Conservation (phyloP, 495 filamentous ascomycete species). For the Rhypophila decipiens region DNA sequence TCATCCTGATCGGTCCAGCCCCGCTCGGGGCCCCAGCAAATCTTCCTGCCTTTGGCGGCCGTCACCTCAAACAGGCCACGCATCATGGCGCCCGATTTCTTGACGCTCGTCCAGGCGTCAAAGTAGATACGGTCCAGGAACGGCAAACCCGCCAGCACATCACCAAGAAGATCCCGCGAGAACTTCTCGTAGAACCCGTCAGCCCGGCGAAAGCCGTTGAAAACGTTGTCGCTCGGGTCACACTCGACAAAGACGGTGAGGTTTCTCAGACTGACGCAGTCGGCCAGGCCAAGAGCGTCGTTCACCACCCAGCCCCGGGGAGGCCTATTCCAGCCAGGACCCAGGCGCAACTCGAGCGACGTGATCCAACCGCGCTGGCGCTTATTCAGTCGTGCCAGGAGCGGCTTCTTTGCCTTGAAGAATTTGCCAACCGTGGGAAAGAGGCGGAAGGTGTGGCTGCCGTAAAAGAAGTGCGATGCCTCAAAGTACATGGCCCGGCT, state of each 20-base stretch:
- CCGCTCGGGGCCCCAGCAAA: slow-evolving; percentile 64
- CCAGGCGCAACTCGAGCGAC: slow-evolving; percentile 69
- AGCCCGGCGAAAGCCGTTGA: slow-evolving; percentile 64
- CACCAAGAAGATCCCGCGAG: slow-evolving; percentile 49
- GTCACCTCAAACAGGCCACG: slow-evolving; percentile 54
- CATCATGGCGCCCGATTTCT: slow-evolving; percentile 65
- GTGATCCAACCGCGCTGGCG: slow-evolving; percentile 60
- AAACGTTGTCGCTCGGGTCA: slow-evolving; percentile 68
- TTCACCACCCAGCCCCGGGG: slow-evolving; percentile 69
- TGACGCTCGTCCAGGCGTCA: slow-evolving; percentile 67
- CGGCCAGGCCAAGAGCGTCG: slow-evolving; percentile 54
- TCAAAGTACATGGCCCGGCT: slow-evolving; percentile 63
- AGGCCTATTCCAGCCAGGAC: slow-evolving; percentile 73
- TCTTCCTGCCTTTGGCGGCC: slow-evolving; percentile 40
- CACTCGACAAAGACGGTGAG: slow-evolving; percentile 73
- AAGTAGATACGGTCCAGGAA: slow-evolving; percentile 60
- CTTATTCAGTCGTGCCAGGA: slow-evolving; percentile 58
- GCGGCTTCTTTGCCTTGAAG: slow-evolving; percentile 55
- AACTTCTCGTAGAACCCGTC: slow-evolving; percentile 73
- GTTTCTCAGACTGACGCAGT: slow-evolving; percentile 53
- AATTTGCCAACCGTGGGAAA: slow-evolving; percentile 67
- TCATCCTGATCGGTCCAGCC: slow-evolving; percentile 53
- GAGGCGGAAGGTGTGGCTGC: slow-evolving; percentile 66
- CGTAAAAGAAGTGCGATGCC: slow-evolving; percentile 68
- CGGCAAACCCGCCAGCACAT: slow-evolving; percentile 56